Evolutionary conservation across 768 basidiomycete species (phyloP).

Genomic region (Dendrothele bispora): DNA sequence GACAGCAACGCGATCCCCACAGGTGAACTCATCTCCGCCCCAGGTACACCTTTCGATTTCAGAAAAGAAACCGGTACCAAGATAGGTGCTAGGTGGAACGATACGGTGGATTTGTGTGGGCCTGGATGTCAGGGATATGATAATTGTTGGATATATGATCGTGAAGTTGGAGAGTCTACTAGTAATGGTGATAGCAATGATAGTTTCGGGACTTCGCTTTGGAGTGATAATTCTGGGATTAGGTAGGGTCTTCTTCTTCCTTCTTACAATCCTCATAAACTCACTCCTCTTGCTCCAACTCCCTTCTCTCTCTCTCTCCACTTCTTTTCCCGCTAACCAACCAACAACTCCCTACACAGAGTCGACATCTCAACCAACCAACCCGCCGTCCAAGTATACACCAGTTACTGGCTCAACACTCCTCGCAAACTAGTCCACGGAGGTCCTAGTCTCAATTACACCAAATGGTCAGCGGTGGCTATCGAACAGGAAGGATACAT

Average conservation of each 20-base stretch:
- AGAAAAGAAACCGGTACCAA: slow-evolving; percentile 11
- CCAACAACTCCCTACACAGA: no score
- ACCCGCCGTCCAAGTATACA: slow-evolving; percentile 51
- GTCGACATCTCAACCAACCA: slow-evolving; percentile 52
- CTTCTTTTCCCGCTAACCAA: no score
- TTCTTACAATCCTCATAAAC: not conserved
- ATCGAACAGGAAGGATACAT: slow-evolving; percentile 56
- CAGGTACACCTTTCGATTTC: slow-evolving; percentile 46
- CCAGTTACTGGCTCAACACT: slow-evolving; percentile 43
- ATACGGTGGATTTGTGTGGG: slow-evolving; percentile 28
- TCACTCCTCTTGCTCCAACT: not conserved
- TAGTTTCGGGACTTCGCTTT: slow-evolving; percentile 43
- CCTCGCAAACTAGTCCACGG: slow-evolving; percentile 50
- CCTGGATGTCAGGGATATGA: slow-evolving; percentile 51
- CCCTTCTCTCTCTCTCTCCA: not conserved
- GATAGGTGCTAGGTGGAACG: slow-evolving; percentile 34
- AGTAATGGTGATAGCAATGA: no score
- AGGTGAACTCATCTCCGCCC: slow-evolving; percentile 32
- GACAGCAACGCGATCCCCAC: slow-evolving; percentile 40
- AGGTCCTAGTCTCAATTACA: slow-evolving; percentile 42
- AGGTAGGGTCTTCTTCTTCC: slow-evolving; percentile 25
- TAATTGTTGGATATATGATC: slow-evolving; percentile 50
- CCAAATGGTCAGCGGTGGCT: slow-evolving; percentile 43
- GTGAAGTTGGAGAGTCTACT: slow-evolving; percentile 14
- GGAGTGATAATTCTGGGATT: slow-evolving; percentile 51